Percentiles rank a stretch among this genome's conserved stretches.
Conservation (phyloP, 2,329 filamentous ascomycete genomes). For the Fusarium scirpi region DNA sequence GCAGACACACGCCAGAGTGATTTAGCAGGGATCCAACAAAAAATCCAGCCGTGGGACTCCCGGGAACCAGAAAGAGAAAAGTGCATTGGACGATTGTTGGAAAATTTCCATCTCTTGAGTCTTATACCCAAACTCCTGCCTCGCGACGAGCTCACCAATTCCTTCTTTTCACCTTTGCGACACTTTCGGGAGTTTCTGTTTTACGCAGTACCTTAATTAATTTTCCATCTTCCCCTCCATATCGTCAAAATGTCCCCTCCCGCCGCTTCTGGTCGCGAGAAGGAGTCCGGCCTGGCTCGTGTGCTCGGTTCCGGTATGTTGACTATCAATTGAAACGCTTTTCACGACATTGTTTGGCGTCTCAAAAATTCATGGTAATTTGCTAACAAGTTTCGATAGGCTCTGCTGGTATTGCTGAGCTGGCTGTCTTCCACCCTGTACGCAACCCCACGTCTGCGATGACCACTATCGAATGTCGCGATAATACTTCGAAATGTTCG, state of each 20-base stretch:
- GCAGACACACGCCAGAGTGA: slow-evolving; percentile 25
- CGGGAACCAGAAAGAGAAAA: slow-evolving; percentile 36
- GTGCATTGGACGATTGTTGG: slow-evolving; percentile 30
- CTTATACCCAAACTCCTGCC: slow-evolving; percentile 23
- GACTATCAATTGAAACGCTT: slow-evolving; percentile 20
- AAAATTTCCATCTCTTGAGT: slow-evolving; percentile 44
- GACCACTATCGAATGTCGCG: slow-evolving; percentile 8
- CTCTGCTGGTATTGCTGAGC: slow-evolving; percentile 90
- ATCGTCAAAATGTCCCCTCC: slow-evolving; percentile 69
- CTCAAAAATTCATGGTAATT: not conserved
- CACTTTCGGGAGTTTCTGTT: slow-evolving; percentile 7
- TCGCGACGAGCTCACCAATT: slow-evolving; percentile 31
- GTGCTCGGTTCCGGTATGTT: slow-evolving; percentile 87
- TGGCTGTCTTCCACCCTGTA: slow-evolving; percentile 93
- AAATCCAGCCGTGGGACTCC: slow-evolving; percentile 25
- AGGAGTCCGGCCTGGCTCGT: slow-evolving; percentile 89
- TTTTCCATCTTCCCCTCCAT: not conserved
- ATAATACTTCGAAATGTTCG: slow-evolving; percentile 18
- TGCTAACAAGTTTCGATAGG: slow-evolving; percentile 64
- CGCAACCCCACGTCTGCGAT: slow-evolving; percentile 46
- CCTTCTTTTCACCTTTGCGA: slow-evolving; percentile 16
- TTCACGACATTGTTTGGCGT: not conserved
- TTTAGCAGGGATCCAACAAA: slow-evolving; percentile 35
- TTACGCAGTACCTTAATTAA: slow-evolving; percentile 8
- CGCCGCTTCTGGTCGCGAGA: slow-evolving; percentile 66